Percentiles rank a stretch among this genome's conserved stretches.
These are phyloP conservation scores for Saccharomycodes ludwigii DNA, from an alignment of 805 yeast genomes.

Conservation along the genomic window DNA sequence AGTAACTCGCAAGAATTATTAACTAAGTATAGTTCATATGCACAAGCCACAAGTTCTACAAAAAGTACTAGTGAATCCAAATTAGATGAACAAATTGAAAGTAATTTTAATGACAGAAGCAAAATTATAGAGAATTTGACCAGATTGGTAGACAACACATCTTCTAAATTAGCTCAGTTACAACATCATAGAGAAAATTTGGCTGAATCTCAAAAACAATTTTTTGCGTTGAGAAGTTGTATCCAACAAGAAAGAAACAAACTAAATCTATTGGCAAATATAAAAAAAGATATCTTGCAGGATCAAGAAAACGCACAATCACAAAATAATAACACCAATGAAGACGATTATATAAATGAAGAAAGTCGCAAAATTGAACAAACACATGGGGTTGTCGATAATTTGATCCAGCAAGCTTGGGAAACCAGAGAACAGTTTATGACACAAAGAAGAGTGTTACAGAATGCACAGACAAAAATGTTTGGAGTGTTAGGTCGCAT, in stretches of 20 bases:
- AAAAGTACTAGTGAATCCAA: conserved; percentile 37
- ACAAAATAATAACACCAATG: conserved; percentile 22
- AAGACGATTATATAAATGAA: conserved; percentile 63
- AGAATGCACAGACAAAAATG: conserved; percentile 51
- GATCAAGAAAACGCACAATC: conserved; percentile 35
- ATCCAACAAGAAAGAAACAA: conserved; percentile 68
- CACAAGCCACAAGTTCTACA: conserved; percentile 36
- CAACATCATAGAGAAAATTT: conserved; percentile 71
- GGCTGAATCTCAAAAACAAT: conserved; percentile 56
- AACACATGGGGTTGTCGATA: conserved; percentile 66
- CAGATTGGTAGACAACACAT: neutral
- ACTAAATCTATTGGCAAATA: conserved; percentile 59
- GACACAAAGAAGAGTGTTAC: conserved; percentile 55
- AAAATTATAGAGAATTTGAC: conserved; percentile 39
- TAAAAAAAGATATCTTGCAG: conserved; percentile 67
- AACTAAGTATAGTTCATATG: conserved; percentile 41
- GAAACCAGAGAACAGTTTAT: conserved; percentile 78
- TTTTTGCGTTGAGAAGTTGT: conserved; percentile 41
- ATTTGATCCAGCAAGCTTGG: conserved; percentile 71
- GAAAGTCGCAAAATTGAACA: conserved; percentile 65
- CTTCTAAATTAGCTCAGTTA: conserved; percentile 70
- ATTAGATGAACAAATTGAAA: conserved; percentile 37
- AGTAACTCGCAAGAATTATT: conserved; percentile 48
- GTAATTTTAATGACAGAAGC: conserved; percentile 39
- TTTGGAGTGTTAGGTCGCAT: conserved; percentile 49